These are phyloP conservation scores for Canavalia ensiformis DNA, from an alignment of 306 rosid species.

Conservation along the genomic window DNA sequence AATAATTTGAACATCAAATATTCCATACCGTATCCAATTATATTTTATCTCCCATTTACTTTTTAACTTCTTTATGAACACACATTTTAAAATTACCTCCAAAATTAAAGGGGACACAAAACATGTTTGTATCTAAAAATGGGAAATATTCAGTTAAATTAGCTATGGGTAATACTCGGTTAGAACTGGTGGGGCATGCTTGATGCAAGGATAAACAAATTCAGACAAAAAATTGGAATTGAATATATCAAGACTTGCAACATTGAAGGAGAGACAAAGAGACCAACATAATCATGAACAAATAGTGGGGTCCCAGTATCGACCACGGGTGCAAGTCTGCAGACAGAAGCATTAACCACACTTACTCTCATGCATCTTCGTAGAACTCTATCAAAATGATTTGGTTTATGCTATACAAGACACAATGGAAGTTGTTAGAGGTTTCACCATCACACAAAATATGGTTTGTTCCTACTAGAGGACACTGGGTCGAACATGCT, in stretches of 20 bases:
- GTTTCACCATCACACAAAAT: slow-evolving; percentile 36
- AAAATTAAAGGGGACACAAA: no score
- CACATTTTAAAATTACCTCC: no score
- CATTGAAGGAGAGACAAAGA: not conserved
- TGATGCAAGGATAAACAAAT: slow-evolving; percentile 6
- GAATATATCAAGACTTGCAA: slow-evolving; percentile 40
- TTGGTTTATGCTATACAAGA: slow-evolving; percentile 44
- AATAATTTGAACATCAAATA: no score
- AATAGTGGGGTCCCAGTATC: slow-evolving; percentile 38
- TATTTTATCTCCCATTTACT: no score
- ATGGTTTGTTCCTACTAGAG: slow-evolving; percentile 30
- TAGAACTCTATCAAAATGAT: slow-evolving; percentile 40
- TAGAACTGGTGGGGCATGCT: slow-evolving; percentile 14
- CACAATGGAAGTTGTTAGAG: slow-evolving; percentile 26
- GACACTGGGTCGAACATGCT: slow-evolving; percentile 43
- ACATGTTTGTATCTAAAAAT: not conserved
- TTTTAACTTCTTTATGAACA: no score
- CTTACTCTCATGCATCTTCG: not conserved
- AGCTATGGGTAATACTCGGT: not conserved
- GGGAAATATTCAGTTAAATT: no score
- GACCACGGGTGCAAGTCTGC: slow-evolving; percentile 38
- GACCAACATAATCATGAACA: slow-evolving; percentile 26
- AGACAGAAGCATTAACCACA: slow-evolving; percentile 40
- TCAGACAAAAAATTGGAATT: slow-evolving; percentile 6
- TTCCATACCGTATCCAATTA: no score